phyloP scores from a whole-genome alignment of 148 eudicot genomes.

The Rhododendron molle region DNA sequence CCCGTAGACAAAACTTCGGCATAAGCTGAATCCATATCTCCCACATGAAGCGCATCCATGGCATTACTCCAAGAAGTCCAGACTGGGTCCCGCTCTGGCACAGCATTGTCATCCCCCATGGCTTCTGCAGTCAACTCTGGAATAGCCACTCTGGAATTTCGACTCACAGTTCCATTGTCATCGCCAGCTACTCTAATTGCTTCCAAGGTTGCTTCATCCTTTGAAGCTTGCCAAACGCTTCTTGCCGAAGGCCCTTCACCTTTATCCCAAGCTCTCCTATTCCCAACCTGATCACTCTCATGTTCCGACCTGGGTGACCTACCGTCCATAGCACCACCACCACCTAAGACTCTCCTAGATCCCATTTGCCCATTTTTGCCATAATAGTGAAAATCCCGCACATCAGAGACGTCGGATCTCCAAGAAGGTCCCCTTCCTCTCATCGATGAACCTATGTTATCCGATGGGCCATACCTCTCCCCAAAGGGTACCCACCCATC shows the following conservation, averaged over 20 bases:
- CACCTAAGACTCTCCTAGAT: constrained; percentile 50
- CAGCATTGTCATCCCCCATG: constrained; percentile 49
- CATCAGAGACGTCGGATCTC: constrained; percentile 63
- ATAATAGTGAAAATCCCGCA: constrained; percentile 58
- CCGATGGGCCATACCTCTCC: constrained; percentile 54
- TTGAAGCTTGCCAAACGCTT: constrained; percentile 98
- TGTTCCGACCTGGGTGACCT: constrained; percentile 67
- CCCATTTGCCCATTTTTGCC: constrained; percentile 60
- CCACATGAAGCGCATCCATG: constrained; percentile 84
- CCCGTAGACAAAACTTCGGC: constrained; percentile 83
- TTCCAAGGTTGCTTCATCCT: constrained; percentile 95
- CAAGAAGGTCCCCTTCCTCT: constrained; percentile 57
- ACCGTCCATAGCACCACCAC: constrained; percentile 49
- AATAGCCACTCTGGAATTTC: constrained; percentile 59
- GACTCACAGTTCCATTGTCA: constrained; percentile 54
- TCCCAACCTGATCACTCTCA: constrained; percentile 54
- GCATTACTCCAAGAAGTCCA: constrained; percentile 97
- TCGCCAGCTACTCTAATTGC: constrained; percentile 94
- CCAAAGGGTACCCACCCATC: constrained; percentile 64
- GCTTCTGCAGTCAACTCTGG: constrained; percentile 78
- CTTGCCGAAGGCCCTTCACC: constrained; percentile 99
- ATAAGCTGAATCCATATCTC: constrained; percentile 87
- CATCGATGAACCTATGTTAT: constrained; percentile 36
- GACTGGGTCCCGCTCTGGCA: constrained; percentile 67
- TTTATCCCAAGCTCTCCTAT: constrained; percentile 80